Base-by-base conservation (phyloP, 116 monocot genomes). In the Trichopus zeylanicus region DNA sequence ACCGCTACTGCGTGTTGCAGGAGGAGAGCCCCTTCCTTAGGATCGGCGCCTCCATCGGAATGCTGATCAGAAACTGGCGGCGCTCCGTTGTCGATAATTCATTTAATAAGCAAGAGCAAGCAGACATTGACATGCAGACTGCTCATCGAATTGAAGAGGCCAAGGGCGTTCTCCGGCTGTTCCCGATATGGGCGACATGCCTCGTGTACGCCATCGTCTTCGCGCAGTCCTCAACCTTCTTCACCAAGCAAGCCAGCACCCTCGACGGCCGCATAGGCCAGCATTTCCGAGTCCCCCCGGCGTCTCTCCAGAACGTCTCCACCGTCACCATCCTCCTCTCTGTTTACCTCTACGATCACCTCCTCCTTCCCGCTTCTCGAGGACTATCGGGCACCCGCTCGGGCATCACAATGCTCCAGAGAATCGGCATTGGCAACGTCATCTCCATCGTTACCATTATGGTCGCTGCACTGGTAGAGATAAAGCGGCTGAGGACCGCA, bases 161-260 rank as follows among this genome's bases (percentile, higher is more conserved):
- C 31, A 31, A 60, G 32, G 55, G 63, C 10, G 29, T 74, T 7
- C 39, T 60, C 1, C 64, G 39, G 37, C 28, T 75, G 28, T 64
- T 75, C 38, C 69, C 75, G 0, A 63, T 75, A 38, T 69, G 75
- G 75, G 53, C 69, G n/a, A 62, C 70, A 49, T 69, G 69, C 52
- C 52, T 75, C 47, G 59, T 75, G 12, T 69, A 69, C 31, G 68
- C 53, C 22, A 53, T 65, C 16, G 64, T 75, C 18, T 69, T 64
- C 10, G 58, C 75, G 3, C 75, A 75, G 30, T 35, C 59, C 60
- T 48, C 67, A 9, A 76, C 81, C n/a, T 73, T 81, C 54, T 81
- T 81, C 69, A 81, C 76, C 29, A 81, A 81, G 56, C 76, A 76
- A 55, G 76, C 48, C 2, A 65, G 63, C 61, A 81, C 81, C 27